Conservation (phyloP, 2,329 filamentous ascomycete genomes). For the Aspergillus sp. region DNA sequence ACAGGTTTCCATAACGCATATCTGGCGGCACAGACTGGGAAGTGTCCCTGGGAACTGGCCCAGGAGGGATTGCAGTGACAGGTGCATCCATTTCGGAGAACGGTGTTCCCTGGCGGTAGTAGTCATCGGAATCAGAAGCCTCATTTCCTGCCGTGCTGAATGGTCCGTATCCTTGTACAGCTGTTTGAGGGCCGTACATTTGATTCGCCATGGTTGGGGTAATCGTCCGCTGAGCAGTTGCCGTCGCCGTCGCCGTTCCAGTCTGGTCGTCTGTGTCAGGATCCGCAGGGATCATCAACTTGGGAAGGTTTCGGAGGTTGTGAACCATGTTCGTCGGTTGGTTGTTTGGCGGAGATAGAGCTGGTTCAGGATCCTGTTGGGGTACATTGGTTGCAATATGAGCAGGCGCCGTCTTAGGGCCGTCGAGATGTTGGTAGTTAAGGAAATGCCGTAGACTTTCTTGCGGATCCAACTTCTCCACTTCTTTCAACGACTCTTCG, state of each 20-base stretch:
- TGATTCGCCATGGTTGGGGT: conserved; percentile 18
- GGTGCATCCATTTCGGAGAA: conserved; percentile 88
- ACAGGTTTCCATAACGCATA: conserved; percentile 61
- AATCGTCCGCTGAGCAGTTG: conserved; percentile 20
- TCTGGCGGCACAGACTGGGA: conserved; percentile 91
- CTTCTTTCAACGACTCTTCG: conserved; percentile 58
- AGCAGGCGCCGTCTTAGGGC: neutral
- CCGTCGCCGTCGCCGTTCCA: conserved; percentile 16
- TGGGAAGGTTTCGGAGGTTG: conserved; percentile 45
- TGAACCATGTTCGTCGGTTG: conserved; percentile 32
- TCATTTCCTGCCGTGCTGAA: conserved; percentile 15
- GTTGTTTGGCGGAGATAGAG: conserved; percentile 22
- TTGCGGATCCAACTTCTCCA: conserved; percentile 68
- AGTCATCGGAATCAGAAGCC: conserved; percentile 7
- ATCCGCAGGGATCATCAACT: conserved; percentile 49
- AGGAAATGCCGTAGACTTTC: conserved; percentile 88
- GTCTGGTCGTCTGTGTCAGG: conserved; percentile 59
- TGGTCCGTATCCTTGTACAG: conserved; percentile 11
- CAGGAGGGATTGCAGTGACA: conserved; percentile 60
- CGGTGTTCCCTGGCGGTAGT: conserved; percentile 63
- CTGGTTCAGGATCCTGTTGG: conserved; percentile 53
- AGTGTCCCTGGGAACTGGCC: conserved; percentile 64
- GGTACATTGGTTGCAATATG: conserved; percentile 10
- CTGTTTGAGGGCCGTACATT: conserved; percentile 9
- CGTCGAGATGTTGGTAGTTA: conserved; percentile 58